Percentiles rank a stretch among this genome's conserved stretches.
Evolutionary conservation across 2,329 filamentous ascomycete species (phyloP).

Genomic region (Ophiostoma piceae): DNA sequence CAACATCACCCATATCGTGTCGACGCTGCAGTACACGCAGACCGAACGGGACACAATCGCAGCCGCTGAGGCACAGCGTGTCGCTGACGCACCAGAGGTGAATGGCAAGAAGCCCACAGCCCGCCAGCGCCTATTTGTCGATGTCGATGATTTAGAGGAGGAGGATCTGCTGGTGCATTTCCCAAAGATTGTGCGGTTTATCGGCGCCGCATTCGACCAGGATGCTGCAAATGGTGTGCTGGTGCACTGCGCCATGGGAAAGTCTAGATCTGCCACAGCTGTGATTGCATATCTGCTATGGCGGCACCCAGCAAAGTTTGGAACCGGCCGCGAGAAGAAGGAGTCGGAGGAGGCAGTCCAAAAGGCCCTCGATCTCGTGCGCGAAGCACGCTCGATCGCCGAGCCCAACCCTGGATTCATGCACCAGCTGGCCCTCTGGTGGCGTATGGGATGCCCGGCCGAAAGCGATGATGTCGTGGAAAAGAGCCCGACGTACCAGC

Average conservation of each 20-base stretch:
- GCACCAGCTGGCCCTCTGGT: constrained; percentile 79
- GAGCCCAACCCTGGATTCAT: constrained; percentile 92
- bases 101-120: constrained; percentile 38
- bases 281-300: constrained; percentile 80
- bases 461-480: constrained; percentile 51
- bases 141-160: constrained; percentile 87
- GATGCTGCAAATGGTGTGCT: constrained; percentile 41
- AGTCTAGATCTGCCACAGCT: constrained; percentile 83
- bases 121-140: constrained; percentile 44
- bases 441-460: constrained; percentile 74
- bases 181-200: constrained; percentile 72
- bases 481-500: constrained; percentile 70
- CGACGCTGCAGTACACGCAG: constrained; percentile 54
- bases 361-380: constrained; percentile 64
- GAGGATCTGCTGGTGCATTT: constrained; percentile 81
- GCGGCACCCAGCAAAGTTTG: constrained; percentile 53
- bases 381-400: constrained; percentile 66
- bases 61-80: constrained; percentile 56
- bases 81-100: not conserved
- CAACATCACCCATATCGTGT: constrained; percentile 86
- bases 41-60: constrained; percentile 36
- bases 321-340: constrained; percentile 28
- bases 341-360: constrained; percentile 46
- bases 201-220: constrained; percentile 37
- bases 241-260: constrained; percentile 83